Base-by-base conservation (phyloP, 345 rosid genomes). In the Populus ilicifolia region DNA sequence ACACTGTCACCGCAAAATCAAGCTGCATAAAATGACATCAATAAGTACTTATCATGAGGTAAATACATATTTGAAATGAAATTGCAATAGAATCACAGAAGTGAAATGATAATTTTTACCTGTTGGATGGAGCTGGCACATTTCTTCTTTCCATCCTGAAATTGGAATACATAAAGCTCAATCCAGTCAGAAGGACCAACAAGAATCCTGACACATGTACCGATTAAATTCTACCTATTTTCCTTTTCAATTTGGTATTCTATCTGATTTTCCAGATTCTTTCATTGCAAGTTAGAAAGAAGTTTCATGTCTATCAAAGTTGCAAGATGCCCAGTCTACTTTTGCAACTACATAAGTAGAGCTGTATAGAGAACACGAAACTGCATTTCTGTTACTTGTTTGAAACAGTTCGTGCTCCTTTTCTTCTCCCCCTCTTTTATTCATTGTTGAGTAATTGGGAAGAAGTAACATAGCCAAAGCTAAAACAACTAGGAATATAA, bases 1-100 rank as follows among this genome's bases (percentile, higher is more conserved):
- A 93, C 72, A 90, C 82, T 8, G 98, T 95, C 82, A 86, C 98
- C 66, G 97, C 94, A 89, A 95, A 93, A 84, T 95, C 99, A 86
- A 95, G 91, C 98, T 95, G 93, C 81, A 79, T 65, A 81, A 66
- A 81, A 38, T 71, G 76, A 80, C 70, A 54, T 75, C 72, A 72
- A 44, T 71, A n/a, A 71, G 73, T 75, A 69, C 41, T 36, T 74
- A 20, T 29, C 39, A 46, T n/a, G 36, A 72, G 25, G 50, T 59
- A 39, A 66, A 17, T 25, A 64, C 75, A 75, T 30, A 25, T 73
- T 33, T 41, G 69, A 20, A 69, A 68, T 33, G 66, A 81, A 82
- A 78, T 70, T 23, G 71, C 16, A 29, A 67, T 78, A 62, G 27
- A 80, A 74, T 66, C 56, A 54, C 43, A 76, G 3, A 23, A 52